Conservation (phyloP, 1,139 yeast genomes). For the Saccharomyces hybrid region DNA sequence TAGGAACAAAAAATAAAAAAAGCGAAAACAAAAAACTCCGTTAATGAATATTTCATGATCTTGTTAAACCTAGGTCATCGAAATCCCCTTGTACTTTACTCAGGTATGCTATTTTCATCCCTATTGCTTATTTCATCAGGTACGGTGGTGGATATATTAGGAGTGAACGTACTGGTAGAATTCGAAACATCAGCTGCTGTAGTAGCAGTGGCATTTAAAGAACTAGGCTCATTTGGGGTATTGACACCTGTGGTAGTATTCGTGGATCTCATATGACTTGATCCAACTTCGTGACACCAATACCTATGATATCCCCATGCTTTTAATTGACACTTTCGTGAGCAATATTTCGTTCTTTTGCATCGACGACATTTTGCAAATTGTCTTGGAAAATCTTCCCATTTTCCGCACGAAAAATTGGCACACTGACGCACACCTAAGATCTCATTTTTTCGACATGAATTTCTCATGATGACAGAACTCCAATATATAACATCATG, state of each 20-base stretch:
- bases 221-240: slow-evolving; percentile 4
- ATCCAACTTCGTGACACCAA: slow-evolving; percentile 56
- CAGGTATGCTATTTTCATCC: slow-evolving; percentile 17
- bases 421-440: slow-evolving; percentile 97
- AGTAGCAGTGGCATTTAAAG: background rate
- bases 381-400: slow-evolving; percentile 88
- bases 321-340: slow-evolving; percentile 80
- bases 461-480: slow-evolving; percentile 91
- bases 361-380: slow-evolving; percentile 93
- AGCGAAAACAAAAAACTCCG: background rate
- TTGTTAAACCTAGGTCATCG: background rate
- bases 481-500: slow-evolving; percentile 93
- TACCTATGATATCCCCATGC: slow-evolving; percentile 93
- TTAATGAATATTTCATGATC: background rate
- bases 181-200: background rate
- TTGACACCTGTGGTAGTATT: slow-evolving; percentile 6
- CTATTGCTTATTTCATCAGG: slow-evolving; percentile 9
- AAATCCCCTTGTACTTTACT: background rate
- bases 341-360: slow-evolving; percentile 89
- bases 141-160: slow-evolving; percentile 1
- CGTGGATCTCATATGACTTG: slow-evolving; percentile 9
- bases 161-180: slow-evolving; percentile 4
- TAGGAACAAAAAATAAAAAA: background rate
- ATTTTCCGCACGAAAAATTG: slow-evolving; percentile 83
- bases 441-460: slow-evolving; percentile 84